Percentiles rank a stretch among this genome's conserved stretches.
phyloP scores from a whole-genome alignment of 2,329 filamentous ascomycete species.

The Malbranchea cinnamomea region DNA sequence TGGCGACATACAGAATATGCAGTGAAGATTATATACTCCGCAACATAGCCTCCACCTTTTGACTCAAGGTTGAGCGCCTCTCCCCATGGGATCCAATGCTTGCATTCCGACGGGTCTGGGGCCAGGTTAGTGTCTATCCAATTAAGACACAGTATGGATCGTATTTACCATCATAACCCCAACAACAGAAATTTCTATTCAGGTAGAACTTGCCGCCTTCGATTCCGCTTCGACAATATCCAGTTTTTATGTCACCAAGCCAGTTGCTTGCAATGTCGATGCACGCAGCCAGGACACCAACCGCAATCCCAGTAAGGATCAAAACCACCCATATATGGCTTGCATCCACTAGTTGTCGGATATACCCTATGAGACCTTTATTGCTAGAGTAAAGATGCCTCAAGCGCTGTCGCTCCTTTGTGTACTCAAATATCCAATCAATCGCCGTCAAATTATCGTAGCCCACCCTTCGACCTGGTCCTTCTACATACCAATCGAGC shows the following conservation, averaged over 20 bases:
- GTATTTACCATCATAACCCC: slow-evolving; percentile 56
- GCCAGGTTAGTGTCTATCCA: slow-evolving; percentile 1
- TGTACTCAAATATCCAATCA: slow-evolving; percentile 99
- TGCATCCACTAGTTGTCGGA: slow-evolving; percentile 61
- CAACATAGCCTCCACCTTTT: slow-evolving; percentile 56
- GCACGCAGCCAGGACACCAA: slow-evolving; percentile 68
- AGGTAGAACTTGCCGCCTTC: slow-evolving; percentile 83
- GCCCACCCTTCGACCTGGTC: slow-evolving; percentile 73
- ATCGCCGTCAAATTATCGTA: slow-evolving; percentile 96
- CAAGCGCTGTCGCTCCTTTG: slow-evolving; percentile 80
- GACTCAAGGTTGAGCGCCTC: slow-evolving; percentile 53
- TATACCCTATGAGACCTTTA: slow-evolving; percentile 55
- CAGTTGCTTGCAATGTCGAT: slow-evolving; percentile 89
- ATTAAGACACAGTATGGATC: neutral
- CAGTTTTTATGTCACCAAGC: slow-evolving; percentile 83
- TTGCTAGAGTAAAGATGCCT: slow-evolving; percentile 58
- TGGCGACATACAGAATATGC: slow-evolving; percentile 55
- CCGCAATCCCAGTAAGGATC: slow-evolving; percentile 68
- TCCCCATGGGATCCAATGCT: slow-evolving; percentile 79
- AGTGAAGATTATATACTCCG: slow-evolving; percentile 79
- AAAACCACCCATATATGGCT: slow-evolving; percentile 88
- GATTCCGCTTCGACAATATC: slow-evolving; percentile 62
- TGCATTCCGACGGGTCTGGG: slow-evolving; percentile 57
- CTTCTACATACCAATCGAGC: slow-evolving; percentile 77
- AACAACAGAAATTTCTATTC: slow-evolving; percentile 83